phyloP scores from a whole-genome alignment of 1,284 basidiomycete species.

The Lentinus polychrous region DNA sequence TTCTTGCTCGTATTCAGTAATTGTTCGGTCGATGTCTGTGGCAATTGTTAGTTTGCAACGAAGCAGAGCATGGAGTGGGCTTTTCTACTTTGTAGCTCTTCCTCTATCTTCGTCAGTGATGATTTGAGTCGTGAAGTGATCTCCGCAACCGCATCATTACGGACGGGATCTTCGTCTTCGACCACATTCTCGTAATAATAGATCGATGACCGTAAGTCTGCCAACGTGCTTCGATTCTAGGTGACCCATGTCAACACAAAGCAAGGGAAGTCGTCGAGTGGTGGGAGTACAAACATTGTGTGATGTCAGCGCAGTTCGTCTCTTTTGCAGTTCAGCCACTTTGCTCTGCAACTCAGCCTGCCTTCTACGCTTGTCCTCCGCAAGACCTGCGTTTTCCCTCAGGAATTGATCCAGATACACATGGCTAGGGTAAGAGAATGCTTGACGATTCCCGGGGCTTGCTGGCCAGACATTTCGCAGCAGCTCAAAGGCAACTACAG shows the following conservation, averaged over 20 bases:
- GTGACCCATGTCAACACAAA: too few relatives aligned
- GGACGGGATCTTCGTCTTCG: constrained; percentile 36
- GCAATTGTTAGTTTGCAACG: neutral
- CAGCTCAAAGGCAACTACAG: constrained; percentile 56
- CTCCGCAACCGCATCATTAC: constrained; percentile 35
- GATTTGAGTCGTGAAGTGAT: constrained; percentile 43
- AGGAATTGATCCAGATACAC: constrained; percentile 70
- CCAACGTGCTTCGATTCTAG: constrained; percentile 55
- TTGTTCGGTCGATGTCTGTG: constrained; percentile 45
- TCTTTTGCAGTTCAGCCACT: constrained; percentile 34
- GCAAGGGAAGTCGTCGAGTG: neutral
- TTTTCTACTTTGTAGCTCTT: constrained; percentile 44
- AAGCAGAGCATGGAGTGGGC: neutral
- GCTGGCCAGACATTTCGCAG: constrained; percentile 21
- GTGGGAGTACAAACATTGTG: too few relatives aligned
- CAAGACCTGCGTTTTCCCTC: constrained; percentile 44
- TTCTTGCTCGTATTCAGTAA: constrained; percentile 37
- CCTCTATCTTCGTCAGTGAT: constrained; percentile 44
- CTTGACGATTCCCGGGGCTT: constrained; percentile 28
- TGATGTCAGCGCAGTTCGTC: neutral
- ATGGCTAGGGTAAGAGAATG: constrained; percentile 53
- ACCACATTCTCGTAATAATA: constrained; percentile 68
- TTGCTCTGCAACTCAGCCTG: constrained; percentile 42
- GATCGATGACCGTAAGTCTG: constrained; percentile 50
- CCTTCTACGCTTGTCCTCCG: constrained; percentile 37